A percentile compares a stretch with the other conserved stretches of the same genome.
These are phyloP conservation scores for Calonectria honghensis DNA, from an alignment of 2,329 filamentous ascomycete species.

Conservation along the genomic window DNA sequence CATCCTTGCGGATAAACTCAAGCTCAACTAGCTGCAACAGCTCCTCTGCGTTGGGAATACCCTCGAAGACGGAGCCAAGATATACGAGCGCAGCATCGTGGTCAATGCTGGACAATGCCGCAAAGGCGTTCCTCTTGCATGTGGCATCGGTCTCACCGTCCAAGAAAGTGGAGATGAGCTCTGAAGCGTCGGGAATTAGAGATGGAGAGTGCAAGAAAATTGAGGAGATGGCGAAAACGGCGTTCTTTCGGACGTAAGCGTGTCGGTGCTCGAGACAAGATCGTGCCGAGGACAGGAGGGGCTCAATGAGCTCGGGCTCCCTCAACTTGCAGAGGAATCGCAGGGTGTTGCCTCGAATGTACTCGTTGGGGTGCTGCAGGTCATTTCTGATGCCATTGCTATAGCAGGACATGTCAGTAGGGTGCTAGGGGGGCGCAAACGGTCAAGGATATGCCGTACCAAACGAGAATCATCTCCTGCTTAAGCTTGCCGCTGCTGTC, in stretches of 20 bases:
- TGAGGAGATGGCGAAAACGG: constrained; percentile 94
- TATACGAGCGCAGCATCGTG: constrained; percentile 95
- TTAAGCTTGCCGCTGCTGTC: constrained; percentile 95
- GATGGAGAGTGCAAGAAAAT: constrained; percentile 94
- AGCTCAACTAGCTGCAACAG: constrained; percentile 94
- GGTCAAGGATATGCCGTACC: constrained; percentile 70
- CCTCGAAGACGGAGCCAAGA: constrained; percentile 91
- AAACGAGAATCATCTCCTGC: constrained; percentile 99
- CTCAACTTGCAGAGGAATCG: constrained; percentile 97
- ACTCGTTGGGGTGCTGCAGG: constrained; percentile 97
- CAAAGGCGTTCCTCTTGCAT: constrained; percentile 98
- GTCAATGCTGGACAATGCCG: constrained; percentile 91
- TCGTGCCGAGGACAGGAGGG: constrained; percentile 92
- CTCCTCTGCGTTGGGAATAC: constrained; percentile 95
- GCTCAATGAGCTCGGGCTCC: constrained; percentile 96
- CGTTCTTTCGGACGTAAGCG: constrained; percentile 98
- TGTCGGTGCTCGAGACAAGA: constrained; percentile 96
- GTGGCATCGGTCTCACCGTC: constrained; percentile 94
- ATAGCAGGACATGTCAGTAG: constrained; percentile 42
- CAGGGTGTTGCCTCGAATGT: constrained; percentile 97
- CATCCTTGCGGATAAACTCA: constrained; percentile 98
- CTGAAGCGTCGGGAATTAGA: constrained; percentile 95
- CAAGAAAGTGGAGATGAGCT: constrained; percentile 92
- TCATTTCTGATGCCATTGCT: constrained; percentile 99
- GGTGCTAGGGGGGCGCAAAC: constrained; percentile 15